phyloP scores from a whole-genome alignment of 148 eudicot genomes.

The Amaranthus palmeri region DNA sequence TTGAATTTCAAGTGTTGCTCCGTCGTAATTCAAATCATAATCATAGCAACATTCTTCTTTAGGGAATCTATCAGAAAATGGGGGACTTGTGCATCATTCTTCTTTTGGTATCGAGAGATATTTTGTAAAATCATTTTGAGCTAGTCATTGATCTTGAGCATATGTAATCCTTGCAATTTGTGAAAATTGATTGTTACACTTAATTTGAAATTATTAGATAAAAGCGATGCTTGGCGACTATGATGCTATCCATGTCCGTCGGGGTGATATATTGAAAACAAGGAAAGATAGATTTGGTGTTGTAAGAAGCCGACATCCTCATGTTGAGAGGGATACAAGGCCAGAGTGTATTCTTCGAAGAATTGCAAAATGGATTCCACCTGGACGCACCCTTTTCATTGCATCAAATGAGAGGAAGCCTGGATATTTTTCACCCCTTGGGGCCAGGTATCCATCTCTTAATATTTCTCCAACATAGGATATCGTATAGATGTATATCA shows the following conservation, averaged over 20 bases:
- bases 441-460: slow-evolving; percentile 40
- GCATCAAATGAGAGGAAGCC: slow-evolving; percentile 92
- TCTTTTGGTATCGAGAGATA: background rate
- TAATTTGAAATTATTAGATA: slow-evolving; percentile 40
- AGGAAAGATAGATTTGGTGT: slow-evolving; percentile 87
- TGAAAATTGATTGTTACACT: too few relatives aligned
- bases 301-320: slow-evolving; percentile 70
- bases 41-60: background rate
- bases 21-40: background rate
- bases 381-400: slow-evolving; percentile 74
- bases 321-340: slow-evolving; percentile 83
- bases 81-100: slow-evolving; percentile 1
- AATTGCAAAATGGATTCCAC: slow-evolving; percentile 77
- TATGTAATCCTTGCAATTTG: too few relatives aligned
- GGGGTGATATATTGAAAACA: slow-evolving; percentile 83
- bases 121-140: too few relatives aligned
- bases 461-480: background rate
- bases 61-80: background rate
- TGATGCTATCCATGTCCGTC: slow-evolving; percentile 95
- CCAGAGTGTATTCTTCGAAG: slow-evolving; percentile 80
- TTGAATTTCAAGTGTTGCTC: background rate
- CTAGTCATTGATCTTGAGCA: too few relatives aligned
- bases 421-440: slow-evolving; percentile 80
- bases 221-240: slow-evolving; percentile 81
- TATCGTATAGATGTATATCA: background rate